Conservation (phyloP, 2,329 filamentous ascomycete genomes). For the Diaporthe citri region DNA sequence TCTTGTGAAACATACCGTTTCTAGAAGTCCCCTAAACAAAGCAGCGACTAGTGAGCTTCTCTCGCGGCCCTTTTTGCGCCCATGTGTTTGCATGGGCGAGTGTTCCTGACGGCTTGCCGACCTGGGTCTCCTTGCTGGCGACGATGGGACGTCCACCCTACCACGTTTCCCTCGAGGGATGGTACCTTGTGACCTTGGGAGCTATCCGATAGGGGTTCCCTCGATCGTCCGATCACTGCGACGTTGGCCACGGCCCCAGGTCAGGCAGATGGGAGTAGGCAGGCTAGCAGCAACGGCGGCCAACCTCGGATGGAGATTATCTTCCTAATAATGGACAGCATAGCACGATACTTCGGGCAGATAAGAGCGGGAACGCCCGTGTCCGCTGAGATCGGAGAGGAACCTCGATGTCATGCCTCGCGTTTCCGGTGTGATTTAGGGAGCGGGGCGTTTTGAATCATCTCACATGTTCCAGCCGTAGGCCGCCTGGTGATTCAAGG, state of each 20-base stretch:
- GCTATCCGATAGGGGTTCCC: background rate
- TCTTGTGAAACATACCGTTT: constrained; percentile 21
- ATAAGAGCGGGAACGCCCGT: constrained; percentile 13
- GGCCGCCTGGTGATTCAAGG: background rate
- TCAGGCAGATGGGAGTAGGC: background rate
- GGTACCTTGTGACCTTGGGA: constrained; percentile 23
- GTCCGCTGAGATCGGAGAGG: constrained; percentile 2
- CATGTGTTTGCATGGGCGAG: background rate
- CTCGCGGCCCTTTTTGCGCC: background rate
- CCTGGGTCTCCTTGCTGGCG: constrained; percentile 11
- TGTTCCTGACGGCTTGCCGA: background rate
- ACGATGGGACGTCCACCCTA: background rate
- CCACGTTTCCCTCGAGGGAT: constrained; percentile 14
- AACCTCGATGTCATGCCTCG: background rate
- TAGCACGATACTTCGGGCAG: constrained; percentile 11
- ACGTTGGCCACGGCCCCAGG: constrained; percentile 16
- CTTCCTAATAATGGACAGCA: background rate
- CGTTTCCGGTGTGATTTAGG: constrained; percentile 12
- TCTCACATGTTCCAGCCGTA: constrained; percentile 7
- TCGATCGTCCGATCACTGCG: constrained; percentile 31
- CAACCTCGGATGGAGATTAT: constrained; percentile 25
- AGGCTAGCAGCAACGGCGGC: constrained; percentile 30
- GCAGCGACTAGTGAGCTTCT: background rate
- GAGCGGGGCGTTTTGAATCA: constrained; percentile 14
- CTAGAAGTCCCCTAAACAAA: background rate